These are phyloP conservation scores for Aspergillus incahuasiensis DNA, from an alignment of 495 filamentous ascomycete species.

Conservation along the genomic window DNA sequence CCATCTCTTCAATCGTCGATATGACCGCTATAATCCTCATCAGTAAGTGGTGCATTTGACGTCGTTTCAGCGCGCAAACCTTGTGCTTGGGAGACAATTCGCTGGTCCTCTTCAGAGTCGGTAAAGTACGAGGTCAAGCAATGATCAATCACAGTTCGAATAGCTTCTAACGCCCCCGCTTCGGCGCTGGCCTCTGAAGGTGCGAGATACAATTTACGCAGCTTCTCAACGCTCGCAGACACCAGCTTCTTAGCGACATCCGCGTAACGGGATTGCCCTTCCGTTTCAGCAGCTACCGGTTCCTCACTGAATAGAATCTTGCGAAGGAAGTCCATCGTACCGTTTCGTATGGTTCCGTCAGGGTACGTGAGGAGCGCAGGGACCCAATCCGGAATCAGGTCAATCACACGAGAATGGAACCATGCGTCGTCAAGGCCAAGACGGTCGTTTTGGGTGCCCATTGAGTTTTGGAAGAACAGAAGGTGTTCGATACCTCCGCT, in stretches of 20 bases:
- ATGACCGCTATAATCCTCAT: conserved; percentile 25
- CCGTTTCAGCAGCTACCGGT: conserved; percentile 25
- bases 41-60: conserved; percentile 3
- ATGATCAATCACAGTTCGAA: conserved; percentile 36
- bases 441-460: conserved; percentile 37
- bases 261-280: conserved; percentile 20
- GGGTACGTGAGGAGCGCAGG: conserved; percentile 63
- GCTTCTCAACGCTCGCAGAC: conserved; percentile 30
- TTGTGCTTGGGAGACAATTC: conserved; percentile 29
- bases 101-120: conserved; percentile 39
- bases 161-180: conserved; percentile 32
- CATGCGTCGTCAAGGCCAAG: conserved; percentile 27
- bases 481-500: conserved; percentile 57
- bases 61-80: conserved; percentile 25
- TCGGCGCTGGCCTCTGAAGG: conserved; percentile 28
- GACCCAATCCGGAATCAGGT: conserved; percentile 57
- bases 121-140: conserved; percentile 40
- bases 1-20: conserved; percentile 29
- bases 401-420: conserved; percentile 44
- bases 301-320: conserved; percentile 50
- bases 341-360: conserved; percentile 49
- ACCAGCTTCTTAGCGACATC: conserved; percentile 33
- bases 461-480: conserved; percentile 50
- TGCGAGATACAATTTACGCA: conserved; percentile 28
- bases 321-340: conserved; percentile 52